Evolutionary conservation across 1,139 yeast genomes (phyloP), one percentile per base, ranked within the genome.

Genomic region (Zhuliangozyma blackwelliae): DNA sequence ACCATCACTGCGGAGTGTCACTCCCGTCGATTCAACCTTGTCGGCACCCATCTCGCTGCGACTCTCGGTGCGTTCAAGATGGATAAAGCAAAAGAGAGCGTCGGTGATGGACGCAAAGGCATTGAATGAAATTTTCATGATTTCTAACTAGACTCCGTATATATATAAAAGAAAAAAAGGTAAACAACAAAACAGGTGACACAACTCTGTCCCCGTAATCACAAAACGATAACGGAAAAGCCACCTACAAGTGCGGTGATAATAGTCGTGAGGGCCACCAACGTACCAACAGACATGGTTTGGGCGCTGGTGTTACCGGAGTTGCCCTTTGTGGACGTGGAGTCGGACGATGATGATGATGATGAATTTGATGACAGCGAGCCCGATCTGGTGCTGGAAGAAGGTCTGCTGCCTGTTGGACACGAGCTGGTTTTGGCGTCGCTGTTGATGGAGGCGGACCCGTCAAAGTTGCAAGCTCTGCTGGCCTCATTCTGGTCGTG

Each of bases 91-190:
- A 54, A 90, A 90, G 56, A 74, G 92, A 51, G 95, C 95, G 7
- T 89, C 97, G 1, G 89, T 90, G 0, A 77, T 84, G 81, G 97
- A 90, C 56, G 74, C 84, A 10, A 82, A 87, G 55, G 89, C 96
- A 20, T 73, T 90, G 44, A 88, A 87, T 50, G 97, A 90, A 59
- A 90, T 90, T 41, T 85, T 90, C 57, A 90, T 90, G 97, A 78
- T 87, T 34, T 68, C 85, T 41, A 73, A 65, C 44, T 69, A 52
- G 37, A 32, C 21, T 16, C 16, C 16, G 16, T 16, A 16, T 16
- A 16, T 16, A 16, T 16, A 16, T 16, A 16, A 3, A 16, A n/a
- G n/a, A 16, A 16, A 16, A 16, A 16, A 16, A 16, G 16, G 16
- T 16, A 16, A 16, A 16, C 16, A 16, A 16, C 16, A 16, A 16